A percentile compares a stretch with the other conserved stretches of the same genome.
phyloP scores from a whole-genome alignment of 83 land plant species.

The Larix sibirica region DNA sequence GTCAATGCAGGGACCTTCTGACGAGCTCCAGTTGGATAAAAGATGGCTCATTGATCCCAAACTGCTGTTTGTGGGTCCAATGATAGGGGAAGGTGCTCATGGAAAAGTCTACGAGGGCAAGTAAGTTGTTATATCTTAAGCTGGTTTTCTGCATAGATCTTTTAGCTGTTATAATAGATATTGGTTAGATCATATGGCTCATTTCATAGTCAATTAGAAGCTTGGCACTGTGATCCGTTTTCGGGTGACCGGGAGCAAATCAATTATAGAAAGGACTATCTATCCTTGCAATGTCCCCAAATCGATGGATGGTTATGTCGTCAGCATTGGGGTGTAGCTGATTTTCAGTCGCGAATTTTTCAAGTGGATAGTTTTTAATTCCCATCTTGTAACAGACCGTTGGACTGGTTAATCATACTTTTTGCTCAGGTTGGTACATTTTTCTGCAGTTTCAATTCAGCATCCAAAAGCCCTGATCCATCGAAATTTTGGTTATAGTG shows the following conservation, averaged over 20 bases:
- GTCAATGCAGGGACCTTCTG: slow-evolving; percentile 18
- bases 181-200: neutral
- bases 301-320: neutral
- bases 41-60: slow-evolving; percentile 82
- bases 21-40: slow-evolving; percentile 53
- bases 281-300: neutral
- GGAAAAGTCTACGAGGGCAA: slow-evolving; percentile 91
- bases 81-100: slow-evolving; percentile 86
- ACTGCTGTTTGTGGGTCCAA: slow-evolving; percentile 79
- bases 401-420: neutral
- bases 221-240: slow-evolving; percentile 1
- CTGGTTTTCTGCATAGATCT: neutral
- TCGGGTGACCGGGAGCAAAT: too few species aligned
- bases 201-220: neutral
- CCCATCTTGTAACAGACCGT: neutral
- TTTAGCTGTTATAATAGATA: neutral
- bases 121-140: slow-evolving; percentile 43
- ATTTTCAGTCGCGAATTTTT: neutral
- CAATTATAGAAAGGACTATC: neutral
- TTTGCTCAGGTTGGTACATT: neutral
- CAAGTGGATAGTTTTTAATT: neutral
- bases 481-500: neutral
- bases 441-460: neutral
- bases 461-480: slow-evolving; percentile 1
- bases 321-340: neutral